Evolutionary conservation across 1,139 yeast species (phyloP), one percentile per base, ranked within the genome.

Genomic region (Keqinozyma sinolaborantium): DNA sequence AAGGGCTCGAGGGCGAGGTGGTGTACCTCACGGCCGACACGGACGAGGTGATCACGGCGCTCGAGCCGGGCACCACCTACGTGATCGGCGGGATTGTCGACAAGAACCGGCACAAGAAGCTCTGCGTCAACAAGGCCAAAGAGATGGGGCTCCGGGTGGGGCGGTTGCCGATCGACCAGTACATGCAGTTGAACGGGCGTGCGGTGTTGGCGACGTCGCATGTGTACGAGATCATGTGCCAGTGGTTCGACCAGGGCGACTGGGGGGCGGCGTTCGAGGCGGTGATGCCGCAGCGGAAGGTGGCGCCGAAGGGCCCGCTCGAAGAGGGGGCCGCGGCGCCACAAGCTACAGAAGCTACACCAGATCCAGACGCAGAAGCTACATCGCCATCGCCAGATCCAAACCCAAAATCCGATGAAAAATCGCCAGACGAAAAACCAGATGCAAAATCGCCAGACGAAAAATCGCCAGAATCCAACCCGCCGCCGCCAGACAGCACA

Each of bases 1-100:
- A 51, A 24, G 66, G 60, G 14, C 30, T 61, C 4, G 48, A 57
- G 7, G 60, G 60, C 3, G 46, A 42, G 4, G 64, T 65, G 35
- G 71, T 86, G 0, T 92, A 92, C 51, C 64, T 92, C 27, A 82
- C 95, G 1, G 95, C 97, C 0, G 98, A 92, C 47, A 81, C 95
- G 0, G 84, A 81, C 12, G 83, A 83, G 16, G 64, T 59, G 25
- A 72, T 73, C 14, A 59, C 83, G 23, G 75, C 73, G 13, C 62
- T 92, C 30, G 79, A 82, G 39, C 76, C 79, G 4, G 82, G 79
- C 4, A 70, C 72, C 54, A 83, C 94, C 0, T 92, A 92, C 48
- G 76, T 90, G 29, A 79, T 92, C 32, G 98, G 98, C 7, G 98
- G 98, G 0, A 90, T 92, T 33, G 97, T 92, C 6, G 98, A 92